phyloP scores from a whole-genome alignment of 2,329 filamentous ascomycete genomes.

The Colletotrichum endophyticum region DNA sequence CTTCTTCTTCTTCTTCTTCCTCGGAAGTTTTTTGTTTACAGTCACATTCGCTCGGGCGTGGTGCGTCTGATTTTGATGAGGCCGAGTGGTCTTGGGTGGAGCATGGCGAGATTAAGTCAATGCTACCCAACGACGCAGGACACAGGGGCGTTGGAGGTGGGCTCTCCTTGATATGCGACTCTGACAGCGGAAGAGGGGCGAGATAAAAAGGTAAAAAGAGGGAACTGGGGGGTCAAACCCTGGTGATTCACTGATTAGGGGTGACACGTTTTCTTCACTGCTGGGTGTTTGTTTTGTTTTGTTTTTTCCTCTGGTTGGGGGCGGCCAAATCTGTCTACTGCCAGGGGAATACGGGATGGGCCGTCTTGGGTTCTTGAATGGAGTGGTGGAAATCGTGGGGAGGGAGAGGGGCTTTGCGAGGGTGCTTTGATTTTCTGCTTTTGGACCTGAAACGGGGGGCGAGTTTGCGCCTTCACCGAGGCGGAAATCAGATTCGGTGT shows the following conservation, averaged over 20 bases:
- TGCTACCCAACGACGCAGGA: neutral
- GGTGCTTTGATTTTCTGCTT: neutral
- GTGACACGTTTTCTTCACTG: neutral
- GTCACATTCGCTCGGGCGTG: neutral
- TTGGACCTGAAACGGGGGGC: neutral
- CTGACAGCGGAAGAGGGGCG: neutral
- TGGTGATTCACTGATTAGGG: neutral
- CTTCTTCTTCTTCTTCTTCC: neutral
- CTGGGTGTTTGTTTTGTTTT: neutral
- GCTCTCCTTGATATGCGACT: neutral
- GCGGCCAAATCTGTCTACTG: neutral
- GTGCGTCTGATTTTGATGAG: slow-evolving; percentile 1
- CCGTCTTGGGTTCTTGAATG: neutral
- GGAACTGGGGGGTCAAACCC: neutral
- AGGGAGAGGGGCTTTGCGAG: neutral
- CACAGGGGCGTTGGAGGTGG: neutral
- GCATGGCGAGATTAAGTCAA: slow-evolving; percentile 19
- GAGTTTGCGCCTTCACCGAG: neutral
- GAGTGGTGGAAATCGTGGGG: neutral
- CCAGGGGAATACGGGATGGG: neutral
- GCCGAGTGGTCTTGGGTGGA: neutral
- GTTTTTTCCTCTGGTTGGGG: neutral
- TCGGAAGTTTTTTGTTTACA: neutral
- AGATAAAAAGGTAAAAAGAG: neutral
- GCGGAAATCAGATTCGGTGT: neutral